Base-by-base conservation (phyloP, 2,329 filamentous ascomycete species). In the Penicillium hesseltinei region DNA sequence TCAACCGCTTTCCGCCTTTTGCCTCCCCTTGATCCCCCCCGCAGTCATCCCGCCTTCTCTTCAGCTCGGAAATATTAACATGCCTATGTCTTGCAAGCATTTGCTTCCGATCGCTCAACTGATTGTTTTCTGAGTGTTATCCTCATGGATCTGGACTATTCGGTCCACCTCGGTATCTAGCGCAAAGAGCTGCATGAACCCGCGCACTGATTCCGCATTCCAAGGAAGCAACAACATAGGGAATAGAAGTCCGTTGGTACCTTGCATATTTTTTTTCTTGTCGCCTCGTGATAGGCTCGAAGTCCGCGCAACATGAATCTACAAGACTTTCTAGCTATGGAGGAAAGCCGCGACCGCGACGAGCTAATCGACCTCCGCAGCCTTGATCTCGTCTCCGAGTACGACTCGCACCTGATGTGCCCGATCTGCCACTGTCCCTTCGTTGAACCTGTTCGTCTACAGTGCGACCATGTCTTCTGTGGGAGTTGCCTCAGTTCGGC, bases 381-480 rank as follows among this genome's bases (percentile, higher is more conserved):
- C 38, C 78, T 88, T 63, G 84, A 87, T 57, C 84, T 85, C 73
- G 78, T 84, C 56, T 74, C 77, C 50, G 69, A 73, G 29, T 82
- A 82, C 67, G 84, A 87, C 68, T 78, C 78, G 59, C 85, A 87
- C 66, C 77, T 88, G 50, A 81, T 85, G 75, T 88, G 85, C 67
- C 80, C 84, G 17, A 87, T 88, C 62, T 88, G 85, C 70, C 83
- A 84, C 66, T 83, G 82, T 59, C 82, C 85, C 8, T 86, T 87
- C 65, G 79, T 86, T 54, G 75, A 80, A 51, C 84, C 85, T 1
- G 78, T 85, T 44, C 77, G 82, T 63, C 74, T 85, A 47, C 77
- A 81, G 62, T 88, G 85, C 71, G 83, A 87, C 61, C 85, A 88
- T 73, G 82, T 83, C 61, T 88, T 88, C 73, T 88, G 85, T 72